Conservation (phyloP, 164 flowering plant species). For the Vitis rupestris region DNA sequence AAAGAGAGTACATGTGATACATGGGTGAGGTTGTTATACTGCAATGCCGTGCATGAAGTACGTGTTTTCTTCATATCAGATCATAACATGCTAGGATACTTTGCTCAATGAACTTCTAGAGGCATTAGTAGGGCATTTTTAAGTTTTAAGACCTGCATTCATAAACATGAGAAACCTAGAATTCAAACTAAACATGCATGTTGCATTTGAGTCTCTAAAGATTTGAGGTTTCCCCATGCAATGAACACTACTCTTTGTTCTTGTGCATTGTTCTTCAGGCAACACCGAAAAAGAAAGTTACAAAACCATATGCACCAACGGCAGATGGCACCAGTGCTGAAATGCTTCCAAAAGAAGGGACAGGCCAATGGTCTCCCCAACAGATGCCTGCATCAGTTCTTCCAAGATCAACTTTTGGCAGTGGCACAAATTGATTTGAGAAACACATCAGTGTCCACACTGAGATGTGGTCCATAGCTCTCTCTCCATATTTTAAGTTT, state of each 20-base stretch:
- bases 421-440: constrained; percentile 31
- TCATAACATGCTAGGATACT: not conserved
- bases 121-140: too few relatives aligned
- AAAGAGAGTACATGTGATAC: not conserved
- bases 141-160: too few relatives aligned
- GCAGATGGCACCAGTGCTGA: constrained; percentile 34
- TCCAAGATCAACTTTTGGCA: constrained; percentile 66
- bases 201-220: not conserved
- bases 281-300: constrained; percentile 55
- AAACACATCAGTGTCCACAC: not conserved
- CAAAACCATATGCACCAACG: constrained; percentile 82
- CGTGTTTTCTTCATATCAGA: not conserved
- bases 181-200: too few relatives aligned
- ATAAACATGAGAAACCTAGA: too few relatives aligned
- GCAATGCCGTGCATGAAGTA: not conserved
- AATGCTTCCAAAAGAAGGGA: constrained; percentile 37
- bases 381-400: constrained; percentile 55
- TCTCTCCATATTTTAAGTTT: not conserved
- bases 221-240: not conserved
- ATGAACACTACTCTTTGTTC: not conserved
- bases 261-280: constrained; percentile 43
- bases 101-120: not conserved
- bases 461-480: not conserved
- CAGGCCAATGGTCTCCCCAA: constrained; percentile 46
- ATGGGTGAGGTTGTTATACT: not conserved